Percentiles rank a stretch among this genome's conserved stretches.
Evolutionary conservation across 768 basidiomycete genomes (phyloP).

Genomic region (Bullera alba): DNA sequence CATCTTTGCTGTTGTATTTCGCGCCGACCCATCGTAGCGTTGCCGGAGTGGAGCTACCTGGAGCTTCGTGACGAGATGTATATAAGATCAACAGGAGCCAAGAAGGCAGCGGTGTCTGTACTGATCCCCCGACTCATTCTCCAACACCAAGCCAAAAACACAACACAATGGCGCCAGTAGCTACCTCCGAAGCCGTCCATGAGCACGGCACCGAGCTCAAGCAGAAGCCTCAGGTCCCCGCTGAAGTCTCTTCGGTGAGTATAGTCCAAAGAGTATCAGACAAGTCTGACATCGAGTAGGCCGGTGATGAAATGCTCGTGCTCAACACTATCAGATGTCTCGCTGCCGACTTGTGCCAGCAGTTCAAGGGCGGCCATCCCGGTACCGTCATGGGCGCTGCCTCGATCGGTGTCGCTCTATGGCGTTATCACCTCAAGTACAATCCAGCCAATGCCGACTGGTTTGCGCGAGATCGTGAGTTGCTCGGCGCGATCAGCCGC

Average conservation of each 20-base stretch:
- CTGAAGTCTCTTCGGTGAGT: slow-evolving; percentile 18
- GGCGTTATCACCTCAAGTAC: slow-evolving; percentile 41
- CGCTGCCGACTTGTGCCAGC: slow-evolving; percentile 42
- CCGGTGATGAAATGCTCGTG: slow-evolving; percentile 33
- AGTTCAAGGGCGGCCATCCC: slow-evolving; percentile 45
- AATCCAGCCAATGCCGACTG: slow-evolving; percentile 46
- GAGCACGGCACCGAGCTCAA: slow-evolving; percentile 7
- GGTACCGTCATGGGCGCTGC: slow-evolving; percentile 48
- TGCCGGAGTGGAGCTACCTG: no score
- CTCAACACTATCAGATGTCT: slow-evolving; percentile 42
- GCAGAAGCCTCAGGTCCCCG: slow-evolving; percentile 9
- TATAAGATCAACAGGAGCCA: no score
- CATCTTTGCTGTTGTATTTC: no score
- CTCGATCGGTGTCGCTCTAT: slow-evolving; percentile 43
- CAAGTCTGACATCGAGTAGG: slow-evolving; percentile 4
- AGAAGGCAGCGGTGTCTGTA: no score
- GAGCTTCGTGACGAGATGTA: no score
- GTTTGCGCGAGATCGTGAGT: slow-evolving; percentile 42
- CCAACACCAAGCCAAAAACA: no score
- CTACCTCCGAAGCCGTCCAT: no score
- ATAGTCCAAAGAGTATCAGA: not conserved
- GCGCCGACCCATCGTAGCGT: no score
- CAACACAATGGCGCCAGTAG: no score
- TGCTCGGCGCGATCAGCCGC: not conserved
- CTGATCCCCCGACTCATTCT: no score